Base-by-base conservation (phyloP, 2,329 filamentous ascomycete species). In the Exutisphaerella laricina region DNA sequence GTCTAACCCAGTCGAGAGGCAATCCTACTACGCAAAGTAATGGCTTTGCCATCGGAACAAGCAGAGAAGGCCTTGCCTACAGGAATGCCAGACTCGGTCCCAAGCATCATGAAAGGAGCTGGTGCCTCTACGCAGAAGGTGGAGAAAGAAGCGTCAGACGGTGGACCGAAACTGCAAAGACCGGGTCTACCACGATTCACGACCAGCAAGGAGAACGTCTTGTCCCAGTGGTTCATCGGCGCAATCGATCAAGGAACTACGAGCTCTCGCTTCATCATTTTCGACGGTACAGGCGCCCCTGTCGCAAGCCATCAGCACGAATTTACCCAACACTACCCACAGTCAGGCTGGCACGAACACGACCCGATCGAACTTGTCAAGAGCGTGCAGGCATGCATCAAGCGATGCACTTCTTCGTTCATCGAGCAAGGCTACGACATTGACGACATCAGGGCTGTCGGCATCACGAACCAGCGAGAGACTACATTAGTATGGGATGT, bases 181-280 rank as follows among this genome's bases (percentile, higher is more conserved):
- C 56, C 56, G 1, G 57, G 54, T 13, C 45, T 60, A 34, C 55
- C 56, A 16, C 50, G 59, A 31, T 62, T 62, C 51, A 60, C 59
- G 3, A 58, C 57, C 12, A 59, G 54, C 30, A 58, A 61, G 45
- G 61, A 64, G 37, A 61, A 63, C 34, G 54, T 60, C 9, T 49
- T 64, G 5, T 45, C 55, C n/a, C 48, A 54, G 25, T 58, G n/a
- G n/a, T 94, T 86, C 59, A 82, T 94, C 48, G 88, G 88, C 47
- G 86, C 85, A 55, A 89, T 95, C 62, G 88, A 95, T 62, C 87
- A 94, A 60, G 88, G 88, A 45, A 95, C 88, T 9, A 95, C 88
- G 22, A 90, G 85, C 46, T 86, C 88, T 23, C 78, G 88, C 26
- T 95, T 95, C 67, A 77, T 95, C 56, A 89, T 96, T 61, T 95